Evolutionary conservation across 257 asterid genomes (phyloP).

Genomic region (Gentiana straminea): DNA sequence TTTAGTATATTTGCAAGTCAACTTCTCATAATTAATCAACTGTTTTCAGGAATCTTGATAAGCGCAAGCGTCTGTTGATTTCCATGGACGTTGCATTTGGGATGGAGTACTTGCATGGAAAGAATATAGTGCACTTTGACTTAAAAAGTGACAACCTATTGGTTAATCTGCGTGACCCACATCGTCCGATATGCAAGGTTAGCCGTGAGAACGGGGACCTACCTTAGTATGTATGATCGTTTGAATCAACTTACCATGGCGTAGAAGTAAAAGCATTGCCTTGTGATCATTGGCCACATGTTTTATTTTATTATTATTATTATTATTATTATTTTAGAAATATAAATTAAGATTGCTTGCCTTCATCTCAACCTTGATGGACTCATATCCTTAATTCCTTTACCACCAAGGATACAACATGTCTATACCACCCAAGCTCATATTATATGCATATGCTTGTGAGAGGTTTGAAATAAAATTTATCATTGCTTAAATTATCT

Average conservation of each 20-base stretch:
- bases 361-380: too few relatives aligned
- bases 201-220: constrained; percentile 9
- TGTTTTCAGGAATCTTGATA: constrained; percentile 64
- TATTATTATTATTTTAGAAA: too few relatives aligned
- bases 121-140: constrained; percentile 93
- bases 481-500: too few relatives aligned
- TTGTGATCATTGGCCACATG: too few relatives aligned
- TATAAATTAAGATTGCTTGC: too few relatives aligned
- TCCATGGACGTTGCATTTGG: constrained; percentile 98
- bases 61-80: constrained; percentile 83
- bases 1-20: not conserved
- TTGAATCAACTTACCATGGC: not conserved
- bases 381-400: too few relatives aligned
- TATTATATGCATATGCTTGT: too few relatives aligned
- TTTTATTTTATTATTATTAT: too few relatives aligned
- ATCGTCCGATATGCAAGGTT: constrained; percentile 99
- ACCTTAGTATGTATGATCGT: not conserved
- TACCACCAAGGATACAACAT: too few relatives aligned
- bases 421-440: too few relatives aligned
- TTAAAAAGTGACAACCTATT: constrained; percentile 91
- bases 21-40: not conserved
- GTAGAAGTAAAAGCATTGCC: too few relatives aligned
- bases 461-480: too few relatives aligned
- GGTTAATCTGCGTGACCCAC: constrained; percentile 99
- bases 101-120: constrained; percentile 97